Base-by-base conservation (phyloP, 2,329 filamentous ascomycete species). In the Colletotrichum higginsianum region DNA sequence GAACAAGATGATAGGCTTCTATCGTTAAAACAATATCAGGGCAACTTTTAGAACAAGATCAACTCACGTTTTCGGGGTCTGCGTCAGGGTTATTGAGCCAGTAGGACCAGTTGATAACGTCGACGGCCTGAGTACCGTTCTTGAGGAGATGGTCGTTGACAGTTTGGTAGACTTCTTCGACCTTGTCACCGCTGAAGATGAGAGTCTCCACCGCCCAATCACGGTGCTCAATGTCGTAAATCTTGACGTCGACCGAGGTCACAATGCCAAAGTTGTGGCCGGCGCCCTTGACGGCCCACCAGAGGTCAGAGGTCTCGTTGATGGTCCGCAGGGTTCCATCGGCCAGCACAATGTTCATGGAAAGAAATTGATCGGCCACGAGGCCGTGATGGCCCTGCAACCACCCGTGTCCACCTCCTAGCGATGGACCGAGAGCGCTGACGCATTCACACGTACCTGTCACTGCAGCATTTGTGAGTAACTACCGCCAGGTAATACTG, bases 181-280 rank as follows among this genome's bases (percentile, higher is more conserved):
- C 82, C 66, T 88, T 84, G 42, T 87, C 84, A 0, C 85, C 84
- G 5, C 79, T 82, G 72, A 85, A 88, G 26, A 82, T 79, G 44
- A 87, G 78, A 0, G 80, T 84, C 68, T 83, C 79, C n/a, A 83
- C 81, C 2, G 84, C 82, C 83, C 84, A 87, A 65, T 80, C 74
- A 18, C 60, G 69, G 76, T 82, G 66, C 65, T 79, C 76, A 21
- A 82, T 81, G 71, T 87, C 84, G 74, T 86, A 88, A 46, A 89
- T 82, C 75, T 86, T 86, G 0, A 80, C 79, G 0, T 81, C 84
- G 12, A 85, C 78, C 1, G 83, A 84, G 0, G 87, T 89, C 13
- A 90, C 87, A 52, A 90, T 86, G 6, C 88, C 89, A 70, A 90
- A 90, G 77, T 90, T 90, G 74, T 89, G 87, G 1, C 88, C 88